Conservation (phyloP, 2,329 filamentous ascomycete genomes). For the Exophiala viscosa region DNA sequence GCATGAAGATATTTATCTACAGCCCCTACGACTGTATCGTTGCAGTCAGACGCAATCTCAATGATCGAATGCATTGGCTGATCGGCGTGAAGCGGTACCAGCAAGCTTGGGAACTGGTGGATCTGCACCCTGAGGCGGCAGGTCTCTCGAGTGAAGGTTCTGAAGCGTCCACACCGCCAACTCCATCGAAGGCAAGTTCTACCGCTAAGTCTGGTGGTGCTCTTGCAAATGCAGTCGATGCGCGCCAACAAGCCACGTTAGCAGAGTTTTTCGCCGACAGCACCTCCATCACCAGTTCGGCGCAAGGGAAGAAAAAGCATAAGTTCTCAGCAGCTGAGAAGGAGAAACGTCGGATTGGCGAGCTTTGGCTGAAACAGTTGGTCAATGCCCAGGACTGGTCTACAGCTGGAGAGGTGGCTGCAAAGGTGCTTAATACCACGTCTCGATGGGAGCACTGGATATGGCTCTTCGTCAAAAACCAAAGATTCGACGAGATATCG, state of each 20-base stretch:
- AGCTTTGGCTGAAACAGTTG: conserved; percentile 87
- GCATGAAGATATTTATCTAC: conserved; percentile 85
- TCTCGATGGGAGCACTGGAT: conserved; percentile 94
- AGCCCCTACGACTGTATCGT: conserved; percentile 97
- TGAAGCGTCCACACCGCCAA: conserved; percentile 38
- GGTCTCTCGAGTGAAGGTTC: conserved; percentile 37
- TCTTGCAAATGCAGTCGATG: conserved; percentile 30
- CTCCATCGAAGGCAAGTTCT: conserved; percentile 36
- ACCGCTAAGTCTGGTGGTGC: conserved; percentile 30
- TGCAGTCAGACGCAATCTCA: conserved; percentile 78
- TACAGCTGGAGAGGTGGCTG: conserved; percentile 73
- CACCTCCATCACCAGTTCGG: conserved; percentile 59
- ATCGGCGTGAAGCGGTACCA: conserved; percentile 76
- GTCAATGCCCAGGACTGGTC: conserved; percentile 71
- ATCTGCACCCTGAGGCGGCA: conserved; percentile 75
- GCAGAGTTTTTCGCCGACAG: conserved; percentile 72
- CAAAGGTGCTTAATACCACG: conserved; percentile 74
- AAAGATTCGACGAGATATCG: conserved; percentile 86
- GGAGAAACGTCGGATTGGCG: conserved; percentile 86
- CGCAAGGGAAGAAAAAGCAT: conserved; percentile 30
- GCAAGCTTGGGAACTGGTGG: conserved; percentile 82
- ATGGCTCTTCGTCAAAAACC: conserved; percentile 80
- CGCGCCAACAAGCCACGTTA: conserved; percentile 44
- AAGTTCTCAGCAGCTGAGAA: conserved; percentile 66
- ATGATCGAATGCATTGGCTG: conserved; percentile 83